Base-by-base conservation (phyloP, 345 rosid genomes). In the Excoecaria agallocha region DNA sequence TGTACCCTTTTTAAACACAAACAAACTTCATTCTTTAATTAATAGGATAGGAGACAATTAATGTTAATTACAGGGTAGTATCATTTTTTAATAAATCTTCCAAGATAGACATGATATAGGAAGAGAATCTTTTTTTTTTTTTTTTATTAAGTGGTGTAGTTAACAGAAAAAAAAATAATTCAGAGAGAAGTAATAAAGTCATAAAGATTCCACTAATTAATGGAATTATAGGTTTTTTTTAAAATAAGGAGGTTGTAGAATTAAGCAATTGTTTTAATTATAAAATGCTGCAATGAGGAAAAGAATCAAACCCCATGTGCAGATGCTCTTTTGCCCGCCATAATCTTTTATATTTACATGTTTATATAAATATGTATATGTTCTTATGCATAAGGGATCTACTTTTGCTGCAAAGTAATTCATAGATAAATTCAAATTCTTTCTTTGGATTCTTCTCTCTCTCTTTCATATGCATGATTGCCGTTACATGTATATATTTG, bases 361-460 rank as follows among this genome's bases (percentile, higher is more conserved):
- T 63, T 62, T 38, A 38, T 9, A 57, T 20, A 57, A 12, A 51
- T 62, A 24, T 39, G 16, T 65, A 12, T 73, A 19, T 38, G 37
- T 63, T 38, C 13, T 59, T 57, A 45, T 81, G 62, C 57, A 35
- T 0, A 13, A 37, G 43, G 25, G 70, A 37, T 76, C 70, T 76
- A 56, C 70, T 78, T 77, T 77, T 72, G 37, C 25, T 15, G 22
- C 66, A 71, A 68, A 72, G 66, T 76, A 50, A 69, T 79, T 76
- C 75, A 74, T 57, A 69, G 67, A 76, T 70, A 71, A 71, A 3
- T 63, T 77, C 10, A 41, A 11, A 55, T 69, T 62, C 76, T 74
- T 72, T 68, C 83, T 50, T 74, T 50, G 84, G 84, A 81, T 81
- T 66, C 87, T 66, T 66, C 71, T 49, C 41, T 49, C 66, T 17